Conservation (phyloP, 208 protist species). For the Leishmania amazonensis region DNA sequence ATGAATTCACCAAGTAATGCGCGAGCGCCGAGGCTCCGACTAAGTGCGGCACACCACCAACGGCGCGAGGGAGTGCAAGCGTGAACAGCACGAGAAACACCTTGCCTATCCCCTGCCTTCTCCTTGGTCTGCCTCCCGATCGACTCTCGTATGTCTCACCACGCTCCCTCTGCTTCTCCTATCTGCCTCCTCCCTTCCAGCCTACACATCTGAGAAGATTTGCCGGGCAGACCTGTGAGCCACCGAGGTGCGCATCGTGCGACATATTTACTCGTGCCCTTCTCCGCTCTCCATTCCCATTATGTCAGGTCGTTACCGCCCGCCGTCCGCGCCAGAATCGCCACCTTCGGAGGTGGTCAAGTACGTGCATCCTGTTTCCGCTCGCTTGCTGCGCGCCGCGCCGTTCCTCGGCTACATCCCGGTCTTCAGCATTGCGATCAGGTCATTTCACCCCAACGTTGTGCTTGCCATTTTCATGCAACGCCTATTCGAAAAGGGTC, state of each 20-base stretch:
- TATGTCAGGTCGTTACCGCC: conserved; percentile 4
- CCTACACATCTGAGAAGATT: background rate
- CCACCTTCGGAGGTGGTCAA: background rate
- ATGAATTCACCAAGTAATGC: background rate
- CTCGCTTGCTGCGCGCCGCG: conserved; percentile 11
- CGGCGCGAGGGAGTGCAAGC: no score
- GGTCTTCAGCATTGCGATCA: conserved; percentile 44
- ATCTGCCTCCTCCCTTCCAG: background rate
- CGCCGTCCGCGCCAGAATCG: conserved; percentile 1
- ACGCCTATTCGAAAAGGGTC: conserved; percentile 58
- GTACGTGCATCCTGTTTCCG: conserved; percentile 31
- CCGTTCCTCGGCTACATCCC: conserved; percentile 41
- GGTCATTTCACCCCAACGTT: conserved; percentile 47
- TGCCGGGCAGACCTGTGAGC: background rate
- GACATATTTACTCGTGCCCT: background rate
- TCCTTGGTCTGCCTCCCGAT: background rate
- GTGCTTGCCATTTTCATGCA: conserved; percentile 49
- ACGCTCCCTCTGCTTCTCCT: background rate
- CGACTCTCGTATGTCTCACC: background rate
- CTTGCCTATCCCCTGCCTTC: background rate
- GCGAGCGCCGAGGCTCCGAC: no score
- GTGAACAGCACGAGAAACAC: background rate
- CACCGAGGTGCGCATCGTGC: background rate
- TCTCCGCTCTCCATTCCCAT: background rate
- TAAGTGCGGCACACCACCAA: background rate